Base-by-base conservation (phyloP, 129 eudicot genomes). In the Flaveria bidentis region DNA sequence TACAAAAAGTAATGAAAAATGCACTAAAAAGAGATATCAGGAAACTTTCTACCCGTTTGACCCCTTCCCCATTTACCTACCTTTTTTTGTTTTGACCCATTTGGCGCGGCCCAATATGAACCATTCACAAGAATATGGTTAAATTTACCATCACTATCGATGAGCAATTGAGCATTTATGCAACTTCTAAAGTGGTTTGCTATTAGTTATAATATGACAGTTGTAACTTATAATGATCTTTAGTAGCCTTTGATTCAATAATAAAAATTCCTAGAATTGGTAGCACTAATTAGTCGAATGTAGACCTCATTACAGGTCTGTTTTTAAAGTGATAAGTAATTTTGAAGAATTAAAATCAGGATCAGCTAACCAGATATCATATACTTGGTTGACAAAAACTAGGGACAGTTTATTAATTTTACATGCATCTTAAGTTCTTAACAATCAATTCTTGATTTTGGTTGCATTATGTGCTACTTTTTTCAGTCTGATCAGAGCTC, bases 401-500 rank as follows among this genome's bases (percentile, higher is more conserved):
- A 64, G 17, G 46, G 69, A 33, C 12, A 33, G 22, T 64, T 64
- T 6, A 6, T 23, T 64, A 39, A 15, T n/a, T 67, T 39, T n/a
- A 39, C 52, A 44, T 67, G 41, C 17, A 22, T 70, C 9, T 70
- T 36, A 16, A 39, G 49, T 44, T 44, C 49, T 44, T 44, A 44
- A 44, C n/a, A 65, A 67, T 9, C 39, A 2, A 25, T 73, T 71
- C 16, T n/a, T 45, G 74, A 72, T 18, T 16, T 9, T 70, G 75
- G 69, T 39, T 72, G 42, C 15, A 0, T 66, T 15, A 9, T 61
- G 42, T 56, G 65, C 67, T 75, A 72, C 41, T 76, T 75, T 64
- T 33, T 80, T 67, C 87, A 95, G 99, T 73, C 86, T 78, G 96
- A 91, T 79, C 86, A 89, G 50, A 86, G 60, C 73, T 78, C 80